A percentile compares a stretch with the other conserved stretches of the same genome.
Conservation (phyloP, 768 basidiomycete genomes). For the Amanita pseudoporphyria region DNA sequence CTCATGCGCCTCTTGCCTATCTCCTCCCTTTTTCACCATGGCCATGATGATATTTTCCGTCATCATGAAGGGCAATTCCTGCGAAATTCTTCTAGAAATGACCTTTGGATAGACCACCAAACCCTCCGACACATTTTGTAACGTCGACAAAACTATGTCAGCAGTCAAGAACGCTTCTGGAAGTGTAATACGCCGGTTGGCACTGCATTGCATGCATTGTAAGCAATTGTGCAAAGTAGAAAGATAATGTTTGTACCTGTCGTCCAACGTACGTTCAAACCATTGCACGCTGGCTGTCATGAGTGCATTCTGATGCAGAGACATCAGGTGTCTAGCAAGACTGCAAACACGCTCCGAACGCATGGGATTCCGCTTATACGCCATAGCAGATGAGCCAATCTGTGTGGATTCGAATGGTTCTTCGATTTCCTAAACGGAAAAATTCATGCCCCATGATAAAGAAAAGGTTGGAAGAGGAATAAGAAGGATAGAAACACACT, state of each 20-base stretch:
- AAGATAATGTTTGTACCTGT: conserved; percentile 48
- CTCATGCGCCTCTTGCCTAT: conserved; percentile 95
- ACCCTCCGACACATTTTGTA: conserved; percentile 96
- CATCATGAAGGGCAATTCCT: conserved; percentile 99
- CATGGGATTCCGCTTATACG: conserved; percentile 99
- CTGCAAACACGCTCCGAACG: conserved; percentile 96
- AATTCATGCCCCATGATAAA: background rate
- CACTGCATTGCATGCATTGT: conserved; percentile 35
- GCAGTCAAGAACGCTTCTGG: conserved; percentile 97
- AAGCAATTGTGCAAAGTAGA: too few relatives aligned
- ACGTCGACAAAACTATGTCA: conserved; percentile 90
- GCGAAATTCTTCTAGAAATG: conserved; percentile 82
- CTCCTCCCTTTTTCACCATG: conserved; percentile 88
- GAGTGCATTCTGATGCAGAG: conserved; percentile 89
- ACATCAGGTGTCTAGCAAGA: conserved; percentile 90
- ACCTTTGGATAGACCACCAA: conserved; percentile 99
- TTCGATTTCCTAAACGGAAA: conserved; percentile 68
- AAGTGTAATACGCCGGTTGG: conserved; percentile 92
- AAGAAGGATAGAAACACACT: conserved; percentile 31
- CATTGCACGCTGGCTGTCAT: conserved; percentile 95
- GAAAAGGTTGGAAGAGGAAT: background rate
- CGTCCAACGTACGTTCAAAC: conserved; percentile 97
- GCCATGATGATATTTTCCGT: conserved; percentile 99
- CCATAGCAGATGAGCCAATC: conserved; percentile 97
- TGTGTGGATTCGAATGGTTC: conserved; percentile 99